Percentiles rank a stretch among this genome's conserved stretches.
Conservation (phyloP, 2,329 filamentous ascomycete genomes). For the Penicillium sp. region DNA sequence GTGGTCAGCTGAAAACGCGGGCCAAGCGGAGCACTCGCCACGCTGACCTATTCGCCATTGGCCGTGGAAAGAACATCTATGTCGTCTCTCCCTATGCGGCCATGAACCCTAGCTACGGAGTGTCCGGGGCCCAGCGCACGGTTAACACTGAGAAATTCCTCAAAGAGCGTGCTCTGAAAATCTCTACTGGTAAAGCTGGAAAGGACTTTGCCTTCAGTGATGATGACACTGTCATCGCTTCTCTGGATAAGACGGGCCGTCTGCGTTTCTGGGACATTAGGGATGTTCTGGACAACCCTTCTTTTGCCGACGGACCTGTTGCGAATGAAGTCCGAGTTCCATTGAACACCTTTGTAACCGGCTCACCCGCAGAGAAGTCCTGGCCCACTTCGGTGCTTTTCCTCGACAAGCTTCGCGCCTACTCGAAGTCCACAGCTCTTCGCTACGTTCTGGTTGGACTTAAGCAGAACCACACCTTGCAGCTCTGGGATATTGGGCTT, state of each 20-base stretch:
- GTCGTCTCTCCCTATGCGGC: constrained; percentile 68
- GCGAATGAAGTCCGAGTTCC: constrained; percentile 79
- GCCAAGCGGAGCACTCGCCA: constrained; percentile 86
- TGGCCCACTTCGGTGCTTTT: constrained; percentile 96
- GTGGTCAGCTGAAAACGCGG: constrained; percentile 91
- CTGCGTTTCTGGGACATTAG: constrained; percentile 99
- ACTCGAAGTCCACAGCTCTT: constrained; percentile 82
- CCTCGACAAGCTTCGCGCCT: constrained; percentile 92
- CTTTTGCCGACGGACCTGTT: constrained; percentile 42
- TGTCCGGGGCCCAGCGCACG: constrained; percentile 52
- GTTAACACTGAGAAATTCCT: constrained; percentile 88
- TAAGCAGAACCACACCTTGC: constrained; percentile 98
- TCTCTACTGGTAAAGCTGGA: constrained; percentile 94
- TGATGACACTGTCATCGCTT: constrained; percentile 91
- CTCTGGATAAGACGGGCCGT: constrained; percentile 91
- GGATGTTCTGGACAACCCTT: constrained; percentile 60
- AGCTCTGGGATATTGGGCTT: constrained; percentile 95
- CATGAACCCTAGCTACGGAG: constrained; percentile 48
- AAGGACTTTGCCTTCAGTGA: constrained; percentile 98
- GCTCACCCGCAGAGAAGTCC: constrained; percentile 84
- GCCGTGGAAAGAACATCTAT: constrained; percentile 92
- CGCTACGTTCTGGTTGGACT: constrained; percentile 96
- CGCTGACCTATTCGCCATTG: constrained; percentile 91
- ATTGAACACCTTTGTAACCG: constrained; percentile 81
- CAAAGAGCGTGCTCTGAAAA: constrained; percentile 82